phyloP scores from a whole-genome alignment of 768 basidiomycete genomes.

The Xanthoconium purpureum region DNA sequence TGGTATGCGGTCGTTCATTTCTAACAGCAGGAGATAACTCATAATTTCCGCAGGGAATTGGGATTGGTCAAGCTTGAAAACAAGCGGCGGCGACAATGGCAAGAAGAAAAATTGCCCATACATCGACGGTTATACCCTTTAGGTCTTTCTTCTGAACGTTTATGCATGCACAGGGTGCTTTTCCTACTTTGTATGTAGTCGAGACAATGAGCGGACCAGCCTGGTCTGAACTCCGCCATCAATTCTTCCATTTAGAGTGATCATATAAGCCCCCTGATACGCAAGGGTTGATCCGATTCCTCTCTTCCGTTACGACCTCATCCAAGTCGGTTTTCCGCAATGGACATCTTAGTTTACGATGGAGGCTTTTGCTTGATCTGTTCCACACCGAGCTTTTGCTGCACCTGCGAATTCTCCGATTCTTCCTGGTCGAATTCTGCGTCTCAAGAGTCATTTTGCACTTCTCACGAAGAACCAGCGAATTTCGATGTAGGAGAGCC shows the following conservation, averaged over 20 bases:
- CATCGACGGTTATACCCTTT: constrained; percentile 34
- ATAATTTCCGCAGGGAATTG: constrained; percentile 37
- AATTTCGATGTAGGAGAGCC: not conserved
- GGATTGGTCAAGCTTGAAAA: constrained; percentile 48
- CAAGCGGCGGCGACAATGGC: constrained; percentile 44
- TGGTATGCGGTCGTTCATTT: constrained; percentile 32
- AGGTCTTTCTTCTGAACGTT: not conserved
- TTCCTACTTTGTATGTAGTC: not conserved
- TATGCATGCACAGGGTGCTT: too few relatives aligned
- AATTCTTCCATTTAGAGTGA: constrained; percentile 6
- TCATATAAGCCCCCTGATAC: not conserved
- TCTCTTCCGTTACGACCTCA: not conserved
- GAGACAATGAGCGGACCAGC: not conserved
- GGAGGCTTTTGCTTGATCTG: constrained; percentile 7
- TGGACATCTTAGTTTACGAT: constrained; percentile 4
- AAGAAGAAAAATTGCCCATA: constrained; percentile 27
- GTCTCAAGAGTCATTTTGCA: not conserved
- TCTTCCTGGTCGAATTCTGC: constrained; percentile 6
- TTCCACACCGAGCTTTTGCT: not conserved
- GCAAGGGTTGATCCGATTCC: not conserved
- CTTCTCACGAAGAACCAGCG: not conserved
- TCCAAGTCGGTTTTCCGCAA: not conserved
- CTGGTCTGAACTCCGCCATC: not conserved
- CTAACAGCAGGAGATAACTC: not conserved
- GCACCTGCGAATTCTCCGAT: constrained; percentile 1